Evolutionary conservation across 225 moss, liverwort and hornwort species (phyloP).

Genomic region (Pseudoscleropodium purum): DNA sequence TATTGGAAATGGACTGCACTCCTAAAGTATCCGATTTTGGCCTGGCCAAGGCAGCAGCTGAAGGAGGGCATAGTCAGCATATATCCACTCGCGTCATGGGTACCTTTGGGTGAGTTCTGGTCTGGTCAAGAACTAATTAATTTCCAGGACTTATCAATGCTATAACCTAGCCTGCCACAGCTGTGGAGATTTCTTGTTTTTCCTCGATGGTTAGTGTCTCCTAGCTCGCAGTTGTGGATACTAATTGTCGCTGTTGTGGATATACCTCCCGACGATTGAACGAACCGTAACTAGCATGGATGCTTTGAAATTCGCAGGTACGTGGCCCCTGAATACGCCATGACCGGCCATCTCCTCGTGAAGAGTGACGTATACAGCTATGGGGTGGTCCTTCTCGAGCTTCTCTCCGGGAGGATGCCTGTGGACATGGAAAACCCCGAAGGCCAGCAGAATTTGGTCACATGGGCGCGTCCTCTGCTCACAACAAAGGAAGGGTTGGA

Average conservation of each 20-base stretch:
- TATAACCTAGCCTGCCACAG: not conserved
- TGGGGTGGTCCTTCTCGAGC: conserved; percentile 55
- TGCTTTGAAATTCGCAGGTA: conserved; percentile 19
- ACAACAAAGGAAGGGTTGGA: conserved; percentile 39
- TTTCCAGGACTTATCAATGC: not conserved
- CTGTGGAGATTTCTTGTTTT: not conserved
- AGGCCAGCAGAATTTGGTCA: conserved; percentile 48
- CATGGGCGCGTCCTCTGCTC: conserved; percentile 54
- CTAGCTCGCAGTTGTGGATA: not conserved
- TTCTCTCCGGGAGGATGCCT: conserved; percentile 46
- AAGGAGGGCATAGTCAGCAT: conserved; percentile 44
- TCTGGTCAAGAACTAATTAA: not conserved
- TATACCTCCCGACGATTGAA: not conserved
- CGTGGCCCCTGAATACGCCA: conserved; percentile 58
- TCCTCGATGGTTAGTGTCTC: not conserved
- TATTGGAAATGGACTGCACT: conserved; percentile 45
- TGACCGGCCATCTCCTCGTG: conserved; percentile 54
- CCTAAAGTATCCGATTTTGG: conserved; percentile 63
- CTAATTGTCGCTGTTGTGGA: not conserved
- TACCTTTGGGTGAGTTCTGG: conserved; percentile 39
- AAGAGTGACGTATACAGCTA: conserved; percentile 65
- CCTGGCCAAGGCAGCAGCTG: conserved; percentile 45
- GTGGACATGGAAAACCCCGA: conserved; percentile 33
- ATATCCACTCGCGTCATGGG: conserved; percentile 50
- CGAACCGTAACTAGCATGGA: not conserved